A percentile compares a stretch with the other conserved stretches of the same genome.
Conservation (phyloP, 108 stramenopile genomes). For the Cylindrotheca closterium region DNA sequence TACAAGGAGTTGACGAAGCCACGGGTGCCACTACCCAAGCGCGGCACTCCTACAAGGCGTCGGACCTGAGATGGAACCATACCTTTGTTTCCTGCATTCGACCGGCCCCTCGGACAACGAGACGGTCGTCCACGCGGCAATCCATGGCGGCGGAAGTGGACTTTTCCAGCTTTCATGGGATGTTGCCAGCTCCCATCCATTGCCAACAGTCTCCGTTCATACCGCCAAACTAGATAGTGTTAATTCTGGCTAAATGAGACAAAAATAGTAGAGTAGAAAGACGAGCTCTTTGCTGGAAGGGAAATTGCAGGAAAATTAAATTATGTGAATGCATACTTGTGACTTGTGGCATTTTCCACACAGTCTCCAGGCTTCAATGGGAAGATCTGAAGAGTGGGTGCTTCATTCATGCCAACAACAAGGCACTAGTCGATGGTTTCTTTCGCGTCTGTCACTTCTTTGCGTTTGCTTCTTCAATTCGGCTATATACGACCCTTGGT, state of each 20-base stretch:
- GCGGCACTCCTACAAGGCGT: slow-evolving; percentile 84
- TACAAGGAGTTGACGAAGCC: slow-evolving; percentile 94
- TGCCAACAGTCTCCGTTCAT: slow-evolving; percentile 30
- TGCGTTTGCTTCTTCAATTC: no score
- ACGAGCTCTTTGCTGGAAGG: no score
- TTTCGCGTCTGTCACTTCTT: no score
- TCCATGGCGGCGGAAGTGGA: slow-evolving; percentile 45
- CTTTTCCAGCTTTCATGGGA: slow-evolving; percentile 75
- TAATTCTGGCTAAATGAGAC: no score
- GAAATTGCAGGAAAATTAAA: no score
- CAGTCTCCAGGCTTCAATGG: no score
- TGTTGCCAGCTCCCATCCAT: slow-evolving; percentile 34
- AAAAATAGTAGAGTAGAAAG: no score
- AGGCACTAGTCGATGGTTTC: no score
- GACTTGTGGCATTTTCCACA: no score
- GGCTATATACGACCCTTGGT: no score
- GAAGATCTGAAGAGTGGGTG: no score
- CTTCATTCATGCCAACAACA: slow-evolving; percentile 8
- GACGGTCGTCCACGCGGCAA: slow-evolving; percentile 10
- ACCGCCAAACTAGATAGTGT: not conserved
- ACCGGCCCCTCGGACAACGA: slow-evolving; percentile 22
- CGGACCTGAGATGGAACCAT: slow-evolving; percentile 85
- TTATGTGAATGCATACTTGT: no score
- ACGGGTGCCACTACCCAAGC: slow-evolving; percentile 90
- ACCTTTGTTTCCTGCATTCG: slow-evolving; percentile 88